Evolutionary conservation across 179 eudicot genomes (phyloP), one percentile per base, ranked within the genome.

Genomic region (Corrigiola litoralis): DNA sequence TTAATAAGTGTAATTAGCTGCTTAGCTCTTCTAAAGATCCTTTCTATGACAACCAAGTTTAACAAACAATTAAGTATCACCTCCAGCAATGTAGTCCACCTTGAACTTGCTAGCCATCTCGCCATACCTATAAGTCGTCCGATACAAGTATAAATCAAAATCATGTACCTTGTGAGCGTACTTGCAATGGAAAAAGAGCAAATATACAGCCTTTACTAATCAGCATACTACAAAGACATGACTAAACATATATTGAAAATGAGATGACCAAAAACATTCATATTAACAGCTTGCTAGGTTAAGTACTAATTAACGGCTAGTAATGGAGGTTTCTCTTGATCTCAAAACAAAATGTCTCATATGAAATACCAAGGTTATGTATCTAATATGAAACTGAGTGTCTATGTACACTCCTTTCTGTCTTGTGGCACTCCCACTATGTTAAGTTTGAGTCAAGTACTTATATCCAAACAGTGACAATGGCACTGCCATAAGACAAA

Each of bases 11-110:
- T 13, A 17, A 33, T 4, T 32, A 47, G 44, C 40, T 54, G 33
- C 29, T 31, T 9, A 27, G 9, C 25, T 31, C 46, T 28, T 14
- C 31, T 23, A 69, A 9, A 20, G 51, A 51, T 33, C 11, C 50
- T 40, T 23, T 36, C 37, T 4, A 37, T 12, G 34, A 12, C 24
- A 16, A 65, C 38, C 12, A 13, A 6, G 11, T 8, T 42, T 6
- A 51, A 47, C 32, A 49, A 18, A 25, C 38, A 60, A 38, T 42
- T 41, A 14, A 33, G 29, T 46, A 25, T 49, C 79, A 91, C 97
- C 98, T 92, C 98, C 98, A 71, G 96, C 98, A 75, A 83, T 92
- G 77, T 76, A 92, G 46, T 92, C 98, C 65, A 90, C 98, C 36
- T 60, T 84, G 82, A 69, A 77, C 74, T 92, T 85, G 64, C 79